phyloP scores from a whole-genome alignment of 768 basidiomycete species.

The Leccinellum albellum region DNA sequence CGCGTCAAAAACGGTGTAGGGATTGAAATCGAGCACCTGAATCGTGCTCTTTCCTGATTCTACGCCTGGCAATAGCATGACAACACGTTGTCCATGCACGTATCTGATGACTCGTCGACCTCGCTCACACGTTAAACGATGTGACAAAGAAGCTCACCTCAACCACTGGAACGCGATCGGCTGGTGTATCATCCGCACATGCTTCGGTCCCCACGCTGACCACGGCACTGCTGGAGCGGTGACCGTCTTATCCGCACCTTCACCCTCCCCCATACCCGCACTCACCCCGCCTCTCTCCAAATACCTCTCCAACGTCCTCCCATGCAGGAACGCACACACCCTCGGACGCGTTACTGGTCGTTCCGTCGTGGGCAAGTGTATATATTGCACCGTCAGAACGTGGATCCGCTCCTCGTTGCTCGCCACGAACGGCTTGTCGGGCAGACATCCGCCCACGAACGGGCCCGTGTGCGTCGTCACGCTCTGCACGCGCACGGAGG shows the following conservation, averaged over 20 bases:
- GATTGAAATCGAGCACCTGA: constrained; percentile 33
- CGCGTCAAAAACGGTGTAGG: background rate
- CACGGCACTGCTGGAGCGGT: constrained; percentile 23
- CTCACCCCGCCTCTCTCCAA: constrained; percentile 1
- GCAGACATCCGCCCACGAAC: constrained; percentile 25
- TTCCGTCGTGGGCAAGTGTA: background rate
- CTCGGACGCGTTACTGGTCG: constrained; percentile 7
- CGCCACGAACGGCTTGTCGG: constrained; percentile 24
- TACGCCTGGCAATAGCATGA: constrained; percentile 18
- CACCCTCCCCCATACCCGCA: background rate
- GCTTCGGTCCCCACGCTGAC: constrained; percentile 37
- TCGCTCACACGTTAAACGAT: background rate
- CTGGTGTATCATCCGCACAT: constrained; percentile 33
- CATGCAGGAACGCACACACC: constrained; percentile 33
- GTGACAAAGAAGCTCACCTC: constrained; percentile 17
- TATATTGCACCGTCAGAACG: constrained; percentile 25
- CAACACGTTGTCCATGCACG: constrained; percentile 41
- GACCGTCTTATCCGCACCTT: no score
- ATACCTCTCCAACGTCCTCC: constrained; percentile 25
- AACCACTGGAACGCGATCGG: constrained; percentile 37
- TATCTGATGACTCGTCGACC: constrained; percentile 25
- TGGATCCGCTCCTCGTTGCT: constrained; percentile 22
- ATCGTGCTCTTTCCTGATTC: constrained; percentile 11
- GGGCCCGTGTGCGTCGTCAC: constrained; percentile 34
- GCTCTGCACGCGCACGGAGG: constrained; percentile 11